These are phyloP conservation scores for Lepidium didymum DNA, from an alignment of 345 rosid genomes.

Conservation along the genomic window DNA sequence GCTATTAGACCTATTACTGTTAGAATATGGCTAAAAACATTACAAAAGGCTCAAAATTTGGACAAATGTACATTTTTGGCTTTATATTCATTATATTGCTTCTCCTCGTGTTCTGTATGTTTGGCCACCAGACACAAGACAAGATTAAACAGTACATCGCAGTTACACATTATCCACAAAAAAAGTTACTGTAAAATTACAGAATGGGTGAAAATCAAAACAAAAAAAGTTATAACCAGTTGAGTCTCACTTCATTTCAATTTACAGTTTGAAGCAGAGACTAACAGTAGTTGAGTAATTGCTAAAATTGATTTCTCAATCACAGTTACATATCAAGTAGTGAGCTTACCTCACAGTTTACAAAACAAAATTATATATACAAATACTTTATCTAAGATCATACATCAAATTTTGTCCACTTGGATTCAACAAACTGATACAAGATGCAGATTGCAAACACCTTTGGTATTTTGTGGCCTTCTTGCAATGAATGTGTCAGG, in stretches of 20 bases:
- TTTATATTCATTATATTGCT: neutral
- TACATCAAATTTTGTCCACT: neutral
- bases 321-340: neutral
- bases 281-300: neutral
- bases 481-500: neutral
- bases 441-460: neutral
- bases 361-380: neutral
- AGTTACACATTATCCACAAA: neutral
- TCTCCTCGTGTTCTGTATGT: neutral
- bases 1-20: no score
- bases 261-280: neutral
- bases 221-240: neutral
- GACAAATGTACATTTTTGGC: constrained; percentile 8
- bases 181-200: neutral
- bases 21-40: neutral
- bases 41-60: neutral
- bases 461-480: neutral
- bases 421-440: neutral
- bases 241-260: neutral
- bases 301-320: neutral
- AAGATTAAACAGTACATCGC: neutral
- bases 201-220: neutral
- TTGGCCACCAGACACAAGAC: neutral
- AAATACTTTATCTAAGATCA: neutral
- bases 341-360: neutral